A percentile compares a stretch with the other conserved stretches of the same genome.
phyloP scores from a whole-genome alignment of 768 basidiomycete genomes.

The Cystobasidium ongulense region DNA sequence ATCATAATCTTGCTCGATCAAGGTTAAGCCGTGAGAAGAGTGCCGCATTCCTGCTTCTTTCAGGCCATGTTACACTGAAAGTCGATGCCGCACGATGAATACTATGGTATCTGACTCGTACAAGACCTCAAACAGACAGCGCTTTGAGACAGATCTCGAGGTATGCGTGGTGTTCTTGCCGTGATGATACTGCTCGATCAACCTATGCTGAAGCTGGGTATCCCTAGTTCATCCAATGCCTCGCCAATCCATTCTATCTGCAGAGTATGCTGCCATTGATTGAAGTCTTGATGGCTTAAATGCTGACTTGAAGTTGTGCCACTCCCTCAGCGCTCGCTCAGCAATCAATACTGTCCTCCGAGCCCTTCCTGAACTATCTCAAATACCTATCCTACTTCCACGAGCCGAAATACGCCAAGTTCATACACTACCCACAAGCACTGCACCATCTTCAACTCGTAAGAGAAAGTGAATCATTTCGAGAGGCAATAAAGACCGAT shows the following conservation, averaged over 20 bases:
- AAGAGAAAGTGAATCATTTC: constrained; percentile 29
- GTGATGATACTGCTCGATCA: neutral
- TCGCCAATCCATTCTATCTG: constrained; percentile 39
- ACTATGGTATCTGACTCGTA: neutral
- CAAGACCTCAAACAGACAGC: constrained; percentile 32
- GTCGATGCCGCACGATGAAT: neutral
- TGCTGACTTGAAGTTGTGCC: no score
- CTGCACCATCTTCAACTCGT: constrained; percentile 38
- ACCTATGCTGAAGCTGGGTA: neutral
- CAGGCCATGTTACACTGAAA: neutral
- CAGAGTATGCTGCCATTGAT: constrained; percentile 27
- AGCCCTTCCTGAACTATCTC: constrained; percentile 39
- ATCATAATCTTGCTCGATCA: no score
- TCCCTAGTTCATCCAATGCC: constrained; percentile 37
- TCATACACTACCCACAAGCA: constrained; percentile 39
- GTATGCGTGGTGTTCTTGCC: constrained; percentile 5
- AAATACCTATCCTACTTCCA: constrained; percentile 37
- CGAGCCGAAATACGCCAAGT: constrained; percentile 34
- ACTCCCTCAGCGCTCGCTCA: constrained; percentile 35
- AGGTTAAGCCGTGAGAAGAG: no score
- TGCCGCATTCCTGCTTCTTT: no score
- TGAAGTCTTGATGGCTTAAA: neutral
- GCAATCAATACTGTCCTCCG: constrained; percentile 34
- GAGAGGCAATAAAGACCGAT: constrained; percentile 32
- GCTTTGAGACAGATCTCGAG: constrained; percentile 41